Base-by-base conservation (phyloP, 208 protist species). In the Leishmania tarentolae region DNA sequence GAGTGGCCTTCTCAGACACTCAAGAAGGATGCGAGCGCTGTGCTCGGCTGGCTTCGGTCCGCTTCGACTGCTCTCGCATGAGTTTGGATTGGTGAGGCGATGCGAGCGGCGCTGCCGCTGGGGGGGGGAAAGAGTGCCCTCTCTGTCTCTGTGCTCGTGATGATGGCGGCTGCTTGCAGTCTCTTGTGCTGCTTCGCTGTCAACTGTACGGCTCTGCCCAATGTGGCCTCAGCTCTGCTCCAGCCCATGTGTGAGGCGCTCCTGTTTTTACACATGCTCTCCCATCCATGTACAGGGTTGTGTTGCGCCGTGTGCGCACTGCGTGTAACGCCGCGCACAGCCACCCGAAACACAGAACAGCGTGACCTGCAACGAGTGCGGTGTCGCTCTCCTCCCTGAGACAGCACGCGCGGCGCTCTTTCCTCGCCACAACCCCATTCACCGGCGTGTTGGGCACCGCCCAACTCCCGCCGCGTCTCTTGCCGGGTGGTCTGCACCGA, bases 31-130 rank as follows among this genome's bases (percentile, higher is more conserved):
- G 90, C 87, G 7, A 83, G 87, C 8, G 75, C 78, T 35, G 90
- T 94, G 72, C 80, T 89, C 44, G 65, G 82, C 31, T 96, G 90
- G 90, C 75, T 94, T 50, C 80, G 69, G 9, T 78, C 82, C 37
- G 65, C 82, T 42, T 65, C 59, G 6, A 87, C 86, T 0, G 71
- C 75, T 31, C 80, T 93, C 50, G 89, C 92, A 24, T 77, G 42
- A 63, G 31, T 44, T 13, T 31, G 31, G 1, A 61, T 50, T 50
- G 3, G 42, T 52, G 68, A 8, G 42, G 42, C 68, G 42, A 28
- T 50, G 46, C 70, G 11, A 56, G 28, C 31, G 50, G 19, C 11
- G 35, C 19, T 50, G 0, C 47, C 13, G 8, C 15, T n/a, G n/a
- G n/a, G n/a, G n/a, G n/a, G 19, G 42, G 35, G 24, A 50, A 42